Evolutionary conservation across 345 rosid species (phyloP).

Genomic region (Eucalyptus pauciflora): DNA sequence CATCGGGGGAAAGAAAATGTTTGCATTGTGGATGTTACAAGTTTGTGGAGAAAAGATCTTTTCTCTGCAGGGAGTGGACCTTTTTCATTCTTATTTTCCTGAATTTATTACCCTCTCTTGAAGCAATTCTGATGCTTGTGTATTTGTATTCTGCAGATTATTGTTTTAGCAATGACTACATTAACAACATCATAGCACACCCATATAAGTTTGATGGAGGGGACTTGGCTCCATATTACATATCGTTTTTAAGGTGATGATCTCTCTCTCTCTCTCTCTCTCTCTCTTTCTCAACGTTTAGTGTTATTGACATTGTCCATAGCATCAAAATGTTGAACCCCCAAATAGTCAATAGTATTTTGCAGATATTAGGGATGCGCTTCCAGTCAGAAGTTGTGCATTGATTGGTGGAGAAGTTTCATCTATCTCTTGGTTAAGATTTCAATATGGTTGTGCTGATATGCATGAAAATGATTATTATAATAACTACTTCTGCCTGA

Average conservation of each 20-base stretch:
- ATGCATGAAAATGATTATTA: neutral
- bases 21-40: neutral
- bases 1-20: neutral
- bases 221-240: constrained; percentile 51
- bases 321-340: neutral
- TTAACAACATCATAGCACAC: constrained; percentile 47
- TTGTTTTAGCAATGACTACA: constrained; percentile 56
- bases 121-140: neutral
- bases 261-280: neutral
- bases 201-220: constrained; percentile 34
- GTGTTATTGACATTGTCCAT: neutral
- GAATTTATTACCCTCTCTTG: neutral
- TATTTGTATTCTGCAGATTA: constrained; percentile 30
- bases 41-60: neutral
- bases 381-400: neutral
- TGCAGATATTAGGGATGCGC: neutral
- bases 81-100: neutral
- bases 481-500: neutral
- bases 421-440: neutral
- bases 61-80: neutral
- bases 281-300: neutral
- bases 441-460: neutral
- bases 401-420: neutral
- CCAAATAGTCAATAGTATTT: neutral
- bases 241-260: constrained; percentile 48